Evolutionary conservation across 192 early-diverging fungal species (phyloP), one percentile per base, ranked within the genome.

Genomic region (Backusella psychrophila): DNA sequence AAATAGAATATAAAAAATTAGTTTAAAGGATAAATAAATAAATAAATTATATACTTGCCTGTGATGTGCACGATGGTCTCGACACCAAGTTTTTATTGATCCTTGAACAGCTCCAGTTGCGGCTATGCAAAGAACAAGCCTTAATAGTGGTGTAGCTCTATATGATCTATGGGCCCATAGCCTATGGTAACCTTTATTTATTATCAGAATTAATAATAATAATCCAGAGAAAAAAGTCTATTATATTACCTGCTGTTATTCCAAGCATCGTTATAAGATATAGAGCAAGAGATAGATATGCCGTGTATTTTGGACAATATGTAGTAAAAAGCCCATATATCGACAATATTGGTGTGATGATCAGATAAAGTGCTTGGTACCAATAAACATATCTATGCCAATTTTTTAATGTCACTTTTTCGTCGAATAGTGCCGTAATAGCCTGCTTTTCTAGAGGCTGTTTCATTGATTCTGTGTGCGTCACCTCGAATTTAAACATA

Each of bases 1-100:
- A 42, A 41, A 71, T 71, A 42, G 17, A 29, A 39, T 71, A 26
- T 26, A 38, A 36, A 31, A 21, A 63, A 33, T 67, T 8, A 56
- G 15, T 4, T 33, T 3, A 71, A 41, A 41, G n/a, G 17, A 6
- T 41, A 41, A 21, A 15, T 21, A 17, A 34, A 65, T 65, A 19
- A 4, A 33, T 65, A 15, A 23, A n/a, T 23, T 26, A 5, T 74
- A 23, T 36, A 23, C 73, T 83, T 91, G 93, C 59, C 94, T 85
- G 83, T 96, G 94, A 78, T 96, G 94, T 70, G 93, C 91, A 69
- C 94, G 92, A 77, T 96, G 94, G 52, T 91, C 91, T 19, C 94
- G 88, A 23, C 84, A 87, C 94, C 94, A 96, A 92, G 94, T 95
- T 53, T 91, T 87, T 73, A 95, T 90, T 69, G 92, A 93, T 71